Base-by-base conservation (phyloP, 2,329 filamentous ascomycete genomes). In the Aspergillus versicolor region DNA sequence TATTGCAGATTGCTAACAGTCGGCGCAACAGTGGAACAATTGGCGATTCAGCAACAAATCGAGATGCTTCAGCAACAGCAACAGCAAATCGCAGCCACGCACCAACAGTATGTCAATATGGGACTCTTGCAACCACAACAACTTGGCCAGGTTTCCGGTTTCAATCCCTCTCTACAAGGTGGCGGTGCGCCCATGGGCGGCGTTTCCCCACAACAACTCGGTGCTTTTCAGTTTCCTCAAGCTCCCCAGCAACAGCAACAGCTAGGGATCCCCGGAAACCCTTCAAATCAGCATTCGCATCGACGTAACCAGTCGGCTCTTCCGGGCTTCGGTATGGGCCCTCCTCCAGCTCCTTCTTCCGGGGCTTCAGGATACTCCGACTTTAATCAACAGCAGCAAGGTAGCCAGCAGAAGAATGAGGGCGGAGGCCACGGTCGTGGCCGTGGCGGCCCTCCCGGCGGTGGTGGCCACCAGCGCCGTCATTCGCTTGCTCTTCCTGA, bases 91-190 rank as follows among this genome's bases (percentile, higher is more conserved):
- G 91, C 95, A 78, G 91, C 91, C 67, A 94, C 91, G 63, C 92
- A 97, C 72, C 92, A 97, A 78, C 93, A 97, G 79, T 97, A 96
- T 81, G 89, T 96, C 70, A 96, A 94, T 76, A 92, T 97, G 90
- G 91, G 91, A 75, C 92, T 97, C 84, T 88, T 97, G 69, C 88
- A 89, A 66, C 88, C 90, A 52, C 89, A 90, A 69, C 93, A 97
- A 78, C 81, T 97, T 58, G 86, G 85, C 65, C 85, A 86, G 61
- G 87, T 86, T 65, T 84, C 83, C 68, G 81, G 81, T 61, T 94
- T 90, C 81, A 89, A 88, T 79, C 88, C 88, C 70, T 64, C 67
- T 17, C 80, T 92, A 75, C 92, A 93, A 78, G 84, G 85, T 59
- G 85, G 85, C 59, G 85, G 88, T 74, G 72, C 71, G 47, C 71